Evolutionary conservation across 2,329 filamentous ascomycete species (phyloP), one percentile per base, ranked within the genome.

Genomic region (Harringtonia aguacate): DNA sequence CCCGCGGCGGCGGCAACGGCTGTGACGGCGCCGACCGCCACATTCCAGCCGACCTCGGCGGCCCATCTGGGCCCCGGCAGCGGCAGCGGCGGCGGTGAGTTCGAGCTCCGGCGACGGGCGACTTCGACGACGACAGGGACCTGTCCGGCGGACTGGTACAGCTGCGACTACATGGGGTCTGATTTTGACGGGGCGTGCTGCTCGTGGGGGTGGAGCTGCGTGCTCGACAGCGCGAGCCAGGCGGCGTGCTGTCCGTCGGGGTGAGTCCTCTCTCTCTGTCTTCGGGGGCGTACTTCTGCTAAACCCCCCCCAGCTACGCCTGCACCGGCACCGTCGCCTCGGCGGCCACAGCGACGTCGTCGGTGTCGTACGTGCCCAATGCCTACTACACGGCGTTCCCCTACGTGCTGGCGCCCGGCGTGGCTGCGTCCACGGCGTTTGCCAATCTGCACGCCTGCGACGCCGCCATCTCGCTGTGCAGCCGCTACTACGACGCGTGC

Each of bases 301-400:
- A 27, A 27, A n/a, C n/a, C 33, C 17, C 4, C 27, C 37, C 36
- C 47, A 75, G 72, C 46, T 69, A 68, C 24, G 64, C 75, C n/a
- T 76, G 73, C 53, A 76, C 73, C 18, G 73, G 73, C 40, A 67
- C 67, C 29, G 72, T 70, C 18, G 68, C 69, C 3, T 56, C 56
- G n/a, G 58, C 45, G 48, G 56, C 55, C 52, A 22, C 18, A 17
- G 62, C 64, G 3, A 58, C 58, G 15, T 55, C 56, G 36, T 51
- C 60, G 21, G 62, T 63, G 27, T 74, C 72, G 29, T 76, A 67
- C 53, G 73, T 79, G 18, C 58, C 66, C 29, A 79, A 80, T 54
- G 52, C 63, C 20, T 79, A 72, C 57, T 80, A 79, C 56, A 67
- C 72, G 10, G 18, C 34, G 4, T 80, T 79, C 56, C 75, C 76